Evolutionary conservation across 345 rosid genomes (phyloP).

Genomic region (Orychophragmus violaceus): DNA sequence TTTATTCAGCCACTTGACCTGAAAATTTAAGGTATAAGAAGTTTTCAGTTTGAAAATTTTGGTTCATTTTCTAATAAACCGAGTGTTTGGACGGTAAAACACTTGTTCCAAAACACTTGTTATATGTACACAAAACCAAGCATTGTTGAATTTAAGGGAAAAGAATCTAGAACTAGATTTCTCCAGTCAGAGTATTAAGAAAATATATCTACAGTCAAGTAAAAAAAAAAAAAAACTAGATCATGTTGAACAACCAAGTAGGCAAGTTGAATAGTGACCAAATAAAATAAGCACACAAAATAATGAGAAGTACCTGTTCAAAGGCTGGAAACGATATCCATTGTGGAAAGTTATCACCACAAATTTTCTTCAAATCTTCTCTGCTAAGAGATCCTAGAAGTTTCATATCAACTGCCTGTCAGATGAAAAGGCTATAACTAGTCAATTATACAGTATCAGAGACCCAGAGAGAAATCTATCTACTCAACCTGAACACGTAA

Average conservation of each 20-base stretch:
- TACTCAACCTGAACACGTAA: not conserved
- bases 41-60: not conserved
- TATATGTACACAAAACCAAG: not conserved
- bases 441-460: not conserved
- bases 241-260: not conserved
- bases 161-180: not conserved
- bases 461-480: not conserved
- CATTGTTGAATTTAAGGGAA: not conserved
- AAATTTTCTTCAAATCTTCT: slow-evolving; percentile 93
- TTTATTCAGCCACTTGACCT: slow-evolving; percentile 99
- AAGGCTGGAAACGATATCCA: slow-evolving; percentile 99
- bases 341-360: slow-evolving; percentile 91
- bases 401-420: slow-evolving; percentile 92
- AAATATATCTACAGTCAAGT: not conserved
- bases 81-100: not conserved
- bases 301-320: slow-evolving; percentile 66
- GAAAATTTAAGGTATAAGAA: slow-evolving; percentile 18
- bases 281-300: not conserved
- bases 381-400: slow-evolving; percentile 78
- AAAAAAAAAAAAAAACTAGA: not conserved
- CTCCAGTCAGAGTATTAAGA: not conserved
- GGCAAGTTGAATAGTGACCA: not conserved
- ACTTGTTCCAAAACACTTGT: slow-evolving; percentile 3
- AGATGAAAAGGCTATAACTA: not conserved
- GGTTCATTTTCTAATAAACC: not conserved